These are phyloP conservation scores for Pseudogymnoascus sp. DNA, from an alignment of 2,329 filamentous ascomycete species.

Conservation along the genomic window DNA sequence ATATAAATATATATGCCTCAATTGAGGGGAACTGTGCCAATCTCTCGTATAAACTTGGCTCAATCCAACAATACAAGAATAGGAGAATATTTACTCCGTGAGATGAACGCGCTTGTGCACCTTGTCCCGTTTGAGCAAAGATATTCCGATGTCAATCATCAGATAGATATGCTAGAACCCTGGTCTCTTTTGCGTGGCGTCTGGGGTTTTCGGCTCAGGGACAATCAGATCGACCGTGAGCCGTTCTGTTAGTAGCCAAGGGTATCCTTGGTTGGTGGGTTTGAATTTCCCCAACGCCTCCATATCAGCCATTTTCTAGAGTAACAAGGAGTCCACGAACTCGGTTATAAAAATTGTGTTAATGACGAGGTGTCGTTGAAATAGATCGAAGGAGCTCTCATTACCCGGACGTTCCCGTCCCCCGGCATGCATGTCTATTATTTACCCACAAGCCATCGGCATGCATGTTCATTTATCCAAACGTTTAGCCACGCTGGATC, in stretches of 20 bases:
- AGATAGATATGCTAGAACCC: neutral
- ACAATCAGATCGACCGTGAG: neutral
- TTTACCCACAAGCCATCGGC: neutral
- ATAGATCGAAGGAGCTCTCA: neutral
- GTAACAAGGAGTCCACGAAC: neutral
- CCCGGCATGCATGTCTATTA: neutral
- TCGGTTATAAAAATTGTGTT: neutral
- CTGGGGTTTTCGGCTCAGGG: neutral
- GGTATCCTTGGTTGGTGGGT: constrained; percentile 1
- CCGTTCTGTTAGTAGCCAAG: neutral
- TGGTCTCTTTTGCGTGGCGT: neutral
- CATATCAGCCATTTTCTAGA: neutral
- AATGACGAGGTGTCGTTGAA: neutral
- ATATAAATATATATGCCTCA: neutral
- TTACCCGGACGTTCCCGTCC: neutral
- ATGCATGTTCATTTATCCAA: neutral
- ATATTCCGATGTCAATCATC: neutral
- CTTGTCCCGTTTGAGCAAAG: neutral
- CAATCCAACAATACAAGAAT: neutral
- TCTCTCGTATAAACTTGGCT: neutral
- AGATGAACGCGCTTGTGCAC: neutral
- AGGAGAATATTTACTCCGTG: constrained; percentile 7
- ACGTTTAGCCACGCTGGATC: neutral
- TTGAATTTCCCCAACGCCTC: constrained; percentile 2
- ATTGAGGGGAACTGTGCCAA: neutral